These are phyloP conservation scores for Solanum neorickii DNA, from an alignment of 257 asterid species.

Conservation along the genomic window DNA sequence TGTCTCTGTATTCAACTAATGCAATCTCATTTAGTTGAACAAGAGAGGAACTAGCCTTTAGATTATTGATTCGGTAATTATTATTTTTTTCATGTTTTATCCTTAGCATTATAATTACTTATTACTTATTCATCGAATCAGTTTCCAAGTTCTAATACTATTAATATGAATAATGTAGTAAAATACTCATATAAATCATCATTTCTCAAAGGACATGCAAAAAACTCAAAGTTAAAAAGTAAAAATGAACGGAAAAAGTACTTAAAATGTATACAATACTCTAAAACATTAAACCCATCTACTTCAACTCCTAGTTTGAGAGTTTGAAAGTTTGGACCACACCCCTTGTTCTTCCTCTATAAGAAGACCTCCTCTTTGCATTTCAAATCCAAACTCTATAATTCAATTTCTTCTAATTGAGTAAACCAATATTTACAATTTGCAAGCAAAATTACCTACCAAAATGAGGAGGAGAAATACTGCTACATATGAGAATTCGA, in stretches of 20 bases:
- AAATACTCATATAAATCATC: too few relatives aligned
- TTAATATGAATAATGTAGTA: too few relatives aligned
- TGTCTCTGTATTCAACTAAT: not conserved
- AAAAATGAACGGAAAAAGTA: not conserved
- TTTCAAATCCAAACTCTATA: not conserved
- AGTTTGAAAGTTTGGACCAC: not conserved
- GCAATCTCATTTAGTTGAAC: not conserved
- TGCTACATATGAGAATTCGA: not conserved
- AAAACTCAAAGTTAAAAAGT: not conserved
- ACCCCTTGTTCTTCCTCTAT: not conserved
- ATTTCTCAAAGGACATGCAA: not conserved
- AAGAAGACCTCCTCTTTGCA: not conserved
- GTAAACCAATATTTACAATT: not conserved
- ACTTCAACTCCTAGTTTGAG: not conserved
- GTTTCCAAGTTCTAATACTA: too few relatives aligned
- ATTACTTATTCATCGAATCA: too few relatives aligned
- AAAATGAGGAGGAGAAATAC: not conserved
- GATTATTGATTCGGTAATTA: too few relatives aligned
- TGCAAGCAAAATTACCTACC: not conserved
- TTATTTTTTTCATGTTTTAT: too few relatives aligned
- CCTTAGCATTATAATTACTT: too few relatives aligned
- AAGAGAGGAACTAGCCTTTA: not conserved
- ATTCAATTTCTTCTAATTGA: not conserved
- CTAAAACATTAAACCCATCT: not conserved
- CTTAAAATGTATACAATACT: not conserved